Base-by-base conservation (phyloP, 2,329 filamentous ascomycete genomes). In the Diaporthe humulicola region DNA sequence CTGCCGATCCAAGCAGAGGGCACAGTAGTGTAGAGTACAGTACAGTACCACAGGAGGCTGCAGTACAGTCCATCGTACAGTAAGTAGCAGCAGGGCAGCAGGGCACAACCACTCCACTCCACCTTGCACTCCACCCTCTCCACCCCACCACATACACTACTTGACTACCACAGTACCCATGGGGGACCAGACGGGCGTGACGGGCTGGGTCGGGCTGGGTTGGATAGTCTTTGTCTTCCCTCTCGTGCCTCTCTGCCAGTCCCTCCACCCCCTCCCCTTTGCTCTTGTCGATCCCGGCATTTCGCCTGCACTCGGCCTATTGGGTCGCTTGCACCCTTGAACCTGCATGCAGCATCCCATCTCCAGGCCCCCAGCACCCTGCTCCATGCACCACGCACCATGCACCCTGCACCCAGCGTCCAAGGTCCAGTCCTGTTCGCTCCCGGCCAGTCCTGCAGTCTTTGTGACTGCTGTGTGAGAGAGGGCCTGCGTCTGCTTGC, bases 291-390 rank as follows among this genome's bases (percentile, higher is more conserved):
- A 71, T 71, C 70, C 70, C 69, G 69, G 69, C 56, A 60, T 71
- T 60, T 60, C 70, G 70, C 56, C 54, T 71, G 30, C 56, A 67
- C 42, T 71, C 56, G 38, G 56, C 70, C 70, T 52, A 71, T 71
- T 71, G 70, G 70, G 42, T 48, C 42, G 56, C 56, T 40, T 60
- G 54, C 69, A 58, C 61, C 61, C 61, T 52, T 67, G 61, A 67
- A 50, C 56, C 70, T 71, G 70, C 70, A 61, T 58, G 70, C 70
- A 48, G 40, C 42, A 70, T 61, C 40, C 60, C 60, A 33, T 52
- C 61, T 66, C 42, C 45, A 67, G 38, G 54, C 54, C 10, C 33
- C 54, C 40, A 2, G 9, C 40, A 57, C 50, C 50, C 50, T 30
- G 57, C 57, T 40, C 9, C 66, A n/a, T 25, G 66, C 50, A 45